phyloP scores from a whole-genome alignment of 1,284 basidiomycete species.

The Trichosporon sp. region DNA sequence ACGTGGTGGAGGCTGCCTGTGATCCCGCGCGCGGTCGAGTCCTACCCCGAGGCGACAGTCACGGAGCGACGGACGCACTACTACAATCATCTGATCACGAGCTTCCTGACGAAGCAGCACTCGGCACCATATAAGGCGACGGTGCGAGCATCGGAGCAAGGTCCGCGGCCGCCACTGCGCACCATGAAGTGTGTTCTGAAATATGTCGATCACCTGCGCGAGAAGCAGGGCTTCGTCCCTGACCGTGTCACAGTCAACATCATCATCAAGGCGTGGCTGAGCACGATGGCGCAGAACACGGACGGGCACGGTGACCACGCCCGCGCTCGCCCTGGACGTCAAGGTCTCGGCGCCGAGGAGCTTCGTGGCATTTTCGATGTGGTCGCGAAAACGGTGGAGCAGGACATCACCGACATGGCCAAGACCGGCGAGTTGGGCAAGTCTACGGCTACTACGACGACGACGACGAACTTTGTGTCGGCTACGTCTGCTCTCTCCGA shows the following conservation, averaged over 20 bases:
- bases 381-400: constrained; percentile 11
- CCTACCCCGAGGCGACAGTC: constrained; percentile 4
- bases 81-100: constrained; percentile 13
- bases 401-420: background rate
- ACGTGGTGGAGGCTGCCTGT: constrained; percentile 10
- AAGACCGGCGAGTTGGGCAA: background rate
- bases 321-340: background rate
- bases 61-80: constrained; percentile 13
- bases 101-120: constrained; percentile 11
- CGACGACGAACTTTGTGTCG: background rate
- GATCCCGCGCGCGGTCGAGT: background rate
- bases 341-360: constrained; percentile 3
- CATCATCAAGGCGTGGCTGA: constrained; percentile 38
- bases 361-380: constrained; percentile 18
- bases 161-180: constrained; percentile 14
- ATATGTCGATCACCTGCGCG: constrained; percentile 27
- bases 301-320: constrained; percentile 5
- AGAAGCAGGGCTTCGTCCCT: constrained; percentile 32
- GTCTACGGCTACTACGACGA: background rate
- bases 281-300: constrained; percentile 5
- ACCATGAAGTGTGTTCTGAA: constrained; percentile 30
- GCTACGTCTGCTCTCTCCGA: background rate
- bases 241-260: constrained; percentile 41
- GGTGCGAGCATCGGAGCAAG: background rate
- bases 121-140: constrained; percentile 6